phyloP scores from a whole-genome alignment of 345 rosid species.

The Capsella bursapastoris region DNA sequence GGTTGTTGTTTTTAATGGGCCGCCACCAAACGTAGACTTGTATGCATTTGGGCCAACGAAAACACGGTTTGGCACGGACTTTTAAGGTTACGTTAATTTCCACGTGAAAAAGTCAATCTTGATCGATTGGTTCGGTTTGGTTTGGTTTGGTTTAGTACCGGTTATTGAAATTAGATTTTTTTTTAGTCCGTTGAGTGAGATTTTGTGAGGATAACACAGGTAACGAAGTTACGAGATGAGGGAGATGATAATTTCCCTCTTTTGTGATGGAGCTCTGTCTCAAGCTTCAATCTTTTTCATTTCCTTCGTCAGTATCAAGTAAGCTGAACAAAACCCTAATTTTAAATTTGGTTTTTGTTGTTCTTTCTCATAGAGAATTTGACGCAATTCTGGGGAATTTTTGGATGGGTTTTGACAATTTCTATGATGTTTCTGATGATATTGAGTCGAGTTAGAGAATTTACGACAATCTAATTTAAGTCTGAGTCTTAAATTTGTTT shows the following conservation, averaged over 20 bases:
- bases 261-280: constrained; percentile 41
- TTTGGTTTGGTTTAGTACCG: not conserved
- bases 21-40: constrained; percentile 7
- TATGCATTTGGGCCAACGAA: constrained; percentile 19
- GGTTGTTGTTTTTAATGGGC: constrained; percentile 14
- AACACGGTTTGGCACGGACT: constrained; percentile 39
- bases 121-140: constrained; percentile 1
- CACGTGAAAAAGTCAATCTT: constrained; percentile 28
- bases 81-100: constrained; percentile 16
- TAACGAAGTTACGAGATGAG: constrained; percentile 12
- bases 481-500: not conserved
- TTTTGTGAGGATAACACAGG: constrained; percentile 24
- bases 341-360: not conserved
- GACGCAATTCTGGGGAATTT: no score
- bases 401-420: no score
- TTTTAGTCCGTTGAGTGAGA: constrained; percentile 24
- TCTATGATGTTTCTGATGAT: not conserved
- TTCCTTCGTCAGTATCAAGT: constrained; percentile 35
- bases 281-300: constrained; percentile 40
- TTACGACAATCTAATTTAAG: not conserved
- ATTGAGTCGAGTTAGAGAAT: not conserved
- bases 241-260: constrained; percentile 2
- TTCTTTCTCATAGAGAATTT: no score
- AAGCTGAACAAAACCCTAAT: constrained; percentile 28
- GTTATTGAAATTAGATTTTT: constrained; percentile 13